Evolutionary conservation across 2,329 filamentous ascomycete species (phyloP).

Genomic region (Tympanopsis confertula): DNA sequence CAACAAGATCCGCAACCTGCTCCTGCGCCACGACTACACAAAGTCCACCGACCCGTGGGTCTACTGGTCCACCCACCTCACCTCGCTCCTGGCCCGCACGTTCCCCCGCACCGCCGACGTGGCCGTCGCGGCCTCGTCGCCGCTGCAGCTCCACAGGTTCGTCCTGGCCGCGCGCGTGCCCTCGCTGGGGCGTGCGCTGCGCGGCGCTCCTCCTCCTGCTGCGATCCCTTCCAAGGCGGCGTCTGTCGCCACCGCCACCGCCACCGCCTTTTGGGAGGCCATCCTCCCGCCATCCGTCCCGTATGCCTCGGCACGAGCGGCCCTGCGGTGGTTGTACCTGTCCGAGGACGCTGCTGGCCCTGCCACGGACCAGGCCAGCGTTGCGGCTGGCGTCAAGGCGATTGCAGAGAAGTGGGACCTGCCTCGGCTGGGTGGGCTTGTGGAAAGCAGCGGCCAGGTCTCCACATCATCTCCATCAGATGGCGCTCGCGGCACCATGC

Average conservation of each 20-base stretch:
- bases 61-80: constrained; percentile 79
- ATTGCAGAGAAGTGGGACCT: too few relatives aligned
- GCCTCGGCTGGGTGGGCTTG: too few relatives aligned
- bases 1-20: constrained; percentile 79
- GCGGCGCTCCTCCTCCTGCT: constrained; percentile 50
- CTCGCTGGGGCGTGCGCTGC: constrained; percentile 71
- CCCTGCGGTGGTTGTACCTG: constrained; percentile 59
- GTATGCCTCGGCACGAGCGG: constrained; percentile 78
- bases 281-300: constrained; percentile 64
- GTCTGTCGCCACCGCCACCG: constrained; percentile 66
- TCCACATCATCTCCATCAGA: too few relatives aligned
- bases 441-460: too few relatives aligned
- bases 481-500: too few relatives aligned
- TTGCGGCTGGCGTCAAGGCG: too few relatives aligned
- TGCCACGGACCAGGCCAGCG: constrained; percentile 71
- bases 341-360: constrained; percentile 43
- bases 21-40: constrained; percentile 88
- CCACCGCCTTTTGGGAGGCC: constrained; percentile 54
- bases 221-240: constrained; percentile 64
- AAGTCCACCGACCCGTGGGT: constrained; percentile 87
- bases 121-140: constrained; percentile 53
- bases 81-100: constrained; percentile 59
- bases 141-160: constrained; percentile 80
- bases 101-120: constrained; percentile 73
- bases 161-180: constrained; percentile 78